A percentile compares a stretch with the other conserved stretches of the same genome.
Evolutionary conservation across 164 flowering plant genomes (phyloP).

Genomic region (Berberis vulgaris): DNA sequence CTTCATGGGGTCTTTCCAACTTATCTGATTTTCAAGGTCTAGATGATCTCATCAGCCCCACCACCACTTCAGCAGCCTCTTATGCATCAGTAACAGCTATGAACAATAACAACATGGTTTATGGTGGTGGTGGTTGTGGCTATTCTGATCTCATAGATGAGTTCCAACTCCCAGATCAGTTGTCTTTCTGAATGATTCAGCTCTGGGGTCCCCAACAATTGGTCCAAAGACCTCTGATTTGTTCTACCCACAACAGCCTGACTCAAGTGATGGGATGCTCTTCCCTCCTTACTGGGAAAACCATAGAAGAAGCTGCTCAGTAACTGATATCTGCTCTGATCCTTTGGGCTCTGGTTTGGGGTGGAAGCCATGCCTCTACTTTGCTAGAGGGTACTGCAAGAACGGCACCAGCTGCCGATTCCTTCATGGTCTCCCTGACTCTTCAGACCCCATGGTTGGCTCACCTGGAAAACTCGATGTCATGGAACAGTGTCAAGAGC

Average conservation of each 20-base stretch:
- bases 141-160: not conserved
- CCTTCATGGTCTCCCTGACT: conserved; percentile 26
- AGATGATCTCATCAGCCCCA: too few relatives aligned
- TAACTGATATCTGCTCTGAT: not conserved
- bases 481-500: conserved; percentile 41
- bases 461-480: conserved; percentile 40
- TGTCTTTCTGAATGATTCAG: not conserved
- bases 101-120: not conserved
- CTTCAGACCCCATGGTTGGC: conserved; percentile 22
- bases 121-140: not conserved
- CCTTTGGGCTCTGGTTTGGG: conserved; percentile 16
- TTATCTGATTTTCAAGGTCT: too few relatives aligned
- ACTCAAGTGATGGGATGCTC: too few relatives aligned
- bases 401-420: conserved; percentile 54
- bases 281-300: not conserved
- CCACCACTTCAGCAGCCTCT: not conserved
- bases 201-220: too few relatives aligned
- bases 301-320: not conserved
- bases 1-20: too few relatives aligned
- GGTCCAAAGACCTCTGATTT: not conserved
- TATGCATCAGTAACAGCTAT: not conserved
- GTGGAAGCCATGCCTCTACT: conserved; percentile 64
- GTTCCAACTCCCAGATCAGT: not conserved
- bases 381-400: conserved; percentile 60
- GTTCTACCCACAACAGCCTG: not conserved